Base-by-base conservation (phyloP, 2,329 filamentous ascomycete species). In the Monosporascus sp. region DNA sequence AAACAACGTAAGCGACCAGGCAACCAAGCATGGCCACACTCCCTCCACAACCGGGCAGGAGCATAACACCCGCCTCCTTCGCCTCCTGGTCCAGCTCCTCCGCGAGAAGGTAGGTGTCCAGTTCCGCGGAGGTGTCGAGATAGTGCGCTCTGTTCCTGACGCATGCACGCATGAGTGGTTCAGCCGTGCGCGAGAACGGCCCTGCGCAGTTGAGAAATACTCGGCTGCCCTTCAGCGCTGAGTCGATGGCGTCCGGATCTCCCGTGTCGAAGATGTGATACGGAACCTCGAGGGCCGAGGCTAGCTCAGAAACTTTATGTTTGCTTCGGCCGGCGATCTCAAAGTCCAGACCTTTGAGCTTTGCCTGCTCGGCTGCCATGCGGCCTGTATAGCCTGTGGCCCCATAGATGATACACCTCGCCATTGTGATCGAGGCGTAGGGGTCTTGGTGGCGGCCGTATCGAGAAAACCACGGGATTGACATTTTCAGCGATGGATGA, bases 201-300 rank as follows among this genome's bases (percentile, higher is more conserved):
- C 60, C 60, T 8, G 60, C 60, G 44, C 58, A 59, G 49, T 63
- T 64, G 26, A 63, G 58, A 5, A 64, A 48, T 6, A 63, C 55
- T 5, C 27, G 9, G 3, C 52, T 24, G 27, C 27, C 46, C 17
- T 37, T 9, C 5, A 60, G 24, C 5, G 37, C 37, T 14, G 27
- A 3, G 26, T 53, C 52, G 40, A 56, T 41, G 17, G 11, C 16
- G 5, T 27, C 6, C 24, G 48, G 24, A 19, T 47, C 43, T 11
- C 40, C 9, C 17, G 55, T 43, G 24, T 53, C 54, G 49, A 61
- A 61, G 2, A 57, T 41, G 5, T 54, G 55, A 37, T 47, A 48
- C 1, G 38, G 9, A 5, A 27, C 27, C 9, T 37, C n/a, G 5
- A 43, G 45, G 3, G 40, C 27, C 17, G 31, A 9, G 11, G 53